Evolutionary conservation across 306 rosid genomes (phyloP).

Genomic region (Glycine soja): DNA sequence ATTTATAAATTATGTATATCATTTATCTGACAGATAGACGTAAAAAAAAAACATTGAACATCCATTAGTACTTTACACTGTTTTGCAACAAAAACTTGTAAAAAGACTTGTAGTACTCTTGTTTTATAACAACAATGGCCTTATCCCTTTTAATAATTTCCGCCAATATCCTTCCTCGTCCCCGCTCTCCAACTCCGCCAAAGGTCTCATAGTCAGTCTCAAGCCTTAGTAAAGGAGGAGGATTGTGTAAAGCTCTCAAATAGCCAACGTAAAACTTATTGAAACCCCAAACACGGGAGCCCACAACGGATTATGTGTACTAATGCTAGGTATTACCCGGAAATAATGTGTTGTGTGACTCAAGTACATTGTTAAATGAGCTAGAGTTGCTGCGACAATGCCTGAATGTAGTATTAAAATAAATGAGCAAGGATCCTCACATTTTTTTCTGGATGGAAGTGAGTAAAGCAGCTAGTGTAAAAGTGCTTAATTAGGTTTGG

Average conservation of each 20-base stretch:
- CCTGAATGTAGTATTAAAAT: too few relatives aligned
- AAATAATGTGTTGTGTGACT: too few relatives aligned
- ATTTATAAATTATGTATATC: conserved; percentile 4
- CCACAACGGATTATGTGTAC: too few relatives aligned
- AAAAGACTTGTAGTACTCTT: neutral
- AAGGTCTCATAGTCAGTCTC: neutral
- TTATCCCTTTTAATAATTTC: neutral
- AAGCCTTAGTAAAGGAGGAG: neutral
- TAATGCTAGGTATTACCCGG: too few relatives aligned
- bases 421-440: too few relatives aligned
- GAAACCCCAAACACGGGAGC: too few relatives aligned
- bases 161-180: neutral
- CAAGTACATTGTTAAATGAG: too few relatives aligned
- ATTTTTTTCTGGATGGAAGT: too few relatives aligned
- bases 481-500: too few relatives aligned
- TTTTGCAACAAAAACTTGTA: neutral
- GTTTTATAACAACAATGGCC: neutral
- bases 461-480: too few relatives aligned
- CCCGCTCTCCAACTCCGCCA: neutral
- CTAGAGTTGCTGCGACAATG: too few relatives aligned
- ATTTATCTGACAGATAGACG: conserved; percentile 1
- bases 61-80: conserved; percentile 11
- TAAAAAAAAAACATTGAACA: neutral
- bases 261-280: too few relatives aligned
- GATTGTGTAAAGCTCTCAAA: neutral